Evolutionary conservation across 2,329 filamentous ascomycete species (phyloP).

Genomic region (Chrysosporium keratinophilum): DNA sequence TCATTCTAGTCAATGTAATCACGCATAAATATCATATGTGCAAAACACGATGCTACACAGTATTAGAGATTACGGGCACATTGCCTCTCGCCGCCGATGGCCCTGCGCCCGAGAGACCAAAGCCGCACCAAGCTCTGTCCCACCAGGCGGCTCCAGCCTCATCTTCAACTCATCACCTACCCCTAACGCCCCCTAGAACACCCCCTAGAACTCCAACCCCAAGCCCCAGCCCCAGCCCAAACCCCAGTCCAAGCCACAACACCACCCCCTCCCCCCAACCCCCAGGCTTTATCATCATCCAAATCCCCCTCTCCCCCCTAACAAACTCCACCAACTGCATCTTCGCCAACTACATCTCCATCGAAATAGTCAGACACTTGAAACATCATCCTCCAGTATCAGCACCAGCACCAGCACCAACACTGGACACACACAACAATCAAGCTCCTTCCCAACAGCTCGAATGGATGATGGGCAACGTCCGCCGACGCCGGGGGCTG

Average conservation of each 20-base stretch:
- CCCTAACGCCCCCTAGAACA: too few relatives aligned
- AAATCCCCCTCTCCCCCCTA: constrained; percentile 23
- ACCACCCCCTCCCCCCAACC: too few relatives aligned
- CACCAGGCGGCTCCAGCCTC: too few relatives aligned
- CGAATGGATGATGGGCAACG: constrained; percentile 32
- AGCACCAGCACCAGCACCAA: too few relatives aligned
- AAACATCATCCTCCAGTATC: too few relatives aligned
- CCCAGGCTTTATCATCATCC: constrained; percentile 27
- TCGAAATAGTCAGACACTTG: constrained; percentile 24
- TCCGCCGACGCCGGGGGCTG: constrained; percentile 29
- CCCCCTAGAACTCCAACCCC: too few relatives aligned
- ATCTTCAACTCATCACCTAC: too few relatives aligned
- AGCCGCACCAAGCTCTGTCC: too few relatives aligned
- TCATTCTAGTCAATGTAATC: constrained; percentile 1
- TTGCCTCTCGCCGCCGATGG: background rate
- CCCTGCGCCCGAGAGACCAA: too few relatives aligned
- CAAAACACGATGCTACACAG: background rate
- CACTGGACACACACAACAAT: background rate
- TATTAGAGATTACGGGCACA: constrained; percentile 3
- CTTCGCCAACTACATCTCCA: constrained; percentile 29
- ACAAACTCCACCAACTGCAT: constrained; percentile 20
- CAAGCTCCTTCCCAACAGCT: constrained; percentile 6
- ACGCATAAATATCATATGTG: constrained; percentile 8
- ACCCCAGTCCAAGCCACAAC: too few relatives aligned
- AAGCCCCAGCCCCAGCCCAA: too few relatives aligned